A percentile compares a stretch with the other conserved stretches of the same genome.
Conservation (phyloP, 2,329 filamentous ascomycete genomes). For the Fusarium floridanum region DNA sequence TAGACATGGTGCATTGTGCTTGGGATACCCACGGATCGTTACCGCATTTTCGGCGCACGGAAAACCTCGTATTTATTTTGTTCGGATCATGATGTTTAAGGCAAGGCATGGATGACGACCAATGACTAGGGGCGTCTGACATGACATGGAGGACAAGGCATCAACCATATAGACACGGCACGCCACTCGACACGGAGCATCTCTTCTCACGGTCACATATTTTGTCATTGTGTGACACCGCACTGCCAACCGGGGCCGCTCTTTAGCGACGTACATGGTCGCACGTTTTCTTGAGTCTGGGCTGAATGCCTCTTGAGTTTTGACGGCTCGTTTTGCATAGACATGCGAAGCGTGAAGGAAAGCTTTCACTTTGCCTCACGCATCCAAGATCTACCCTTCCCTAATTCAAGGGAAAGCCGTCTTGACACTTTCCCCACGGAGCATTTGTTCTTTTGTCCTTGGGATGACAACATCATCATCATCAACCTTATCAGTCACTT, state of each 20-base stretch:
- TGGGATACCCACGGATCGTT: conserved; percentile 48
- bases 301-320: conserved; percentile 24
- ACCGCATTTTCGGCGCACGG: conserved; percentile 51
- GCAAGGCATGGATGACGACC: conserved; percentile 42
- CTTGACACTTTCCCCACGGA: conserved; percentile 22
- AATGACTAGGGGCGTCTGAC: conserved; percentile 43
- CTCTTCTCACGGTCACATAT: conserved; percentile 32
- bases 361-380: not conserved
- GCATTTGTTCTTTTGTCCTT: conserved; percentile 31
- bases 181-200: conserved; percentile 41
- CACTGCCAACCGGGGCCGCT: conserved; percentile 34
- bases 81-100: conserved; percentile 42
- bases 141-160: conserved; percentile 37
- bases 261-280: conserved; percentile 19
- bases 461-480: conserved; percentile 31
- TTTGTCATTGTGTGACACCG: conserved; percentile 21
- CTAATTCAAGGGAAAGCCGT: conserved; percentile 5
- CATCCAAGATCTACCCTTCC: not conserved
- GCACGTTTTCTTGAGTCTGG: conserved; percentile 37
- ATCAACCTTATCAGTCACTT: conserved; percentile 29
- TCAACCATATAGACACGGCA: conserved; percentile 51
- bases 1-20: conserved; percentile 44
- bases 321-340: conserved; percentile 21
- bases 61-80: conserved; percentile 44
- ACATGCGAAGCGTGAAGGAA: conserved; percentile 10